Base-by-base conservation (phyloP, 805 yeast genomes). In the Wickerhamia fluorescens region DNA sequence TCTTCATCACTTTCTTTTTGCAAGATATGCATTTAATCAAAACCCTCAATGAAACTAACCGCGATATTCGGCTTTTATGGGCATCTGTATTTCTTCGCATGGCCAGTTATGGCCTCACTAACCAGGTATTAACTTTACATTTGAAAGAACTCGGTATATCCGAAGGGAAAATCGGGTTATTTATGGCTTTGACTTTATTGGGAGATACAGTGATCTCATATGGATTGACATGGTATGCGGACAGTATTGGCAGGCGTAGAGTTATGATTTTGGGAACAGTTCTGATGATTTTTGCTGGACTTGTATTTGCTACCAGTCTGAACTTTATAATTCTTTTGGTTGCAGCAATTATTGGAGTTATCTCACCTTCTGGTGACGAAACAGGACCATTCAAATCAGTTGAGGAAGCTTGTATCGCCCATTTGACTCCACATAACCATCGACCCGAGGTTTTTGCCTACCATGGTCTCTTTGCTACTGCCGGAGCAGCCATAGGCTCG, bases 351-450 rank as follows among this genome's bases (percentile, higher is more conserved):
- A 34, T 83, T 17, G 95, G 95, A 2, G 95, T 86, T 11, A 81
- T 86, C 6, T 82, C 94, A 2, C 92, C 95, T 2, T 75, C 85
- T 16, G 94, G 95, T 14, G 87, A 79, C 45, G 95, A 86, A 46
- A 84, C 88, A 1, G 95, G 95, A 0, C 95, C 95, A 0, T 86
- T 86, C 53, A 79, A 82, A 46, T 74, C 92, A 1, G 75, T 86
- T 16, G 95, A 86, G 50, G 95, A 85, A 47, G 76, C 89, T 1
- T 69, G 83, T 22, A 63, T 86, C 28, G 92, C 95, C 0, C 89
- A 83, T 51, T 56, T 86, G 38, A 79, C 94, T 0, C 75, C 79
- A 0, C 68, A 66, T 20, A 61, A 60, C 30, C 71, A 69, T 32
- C 62, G 94, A 25, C 78, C 94, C 1, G 83, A 75, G 38, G 61